Conservation (phyloP, 2,329 filamentous ascomycete genomes). For the Chrysoporthe deuterocubensis region DNA sequence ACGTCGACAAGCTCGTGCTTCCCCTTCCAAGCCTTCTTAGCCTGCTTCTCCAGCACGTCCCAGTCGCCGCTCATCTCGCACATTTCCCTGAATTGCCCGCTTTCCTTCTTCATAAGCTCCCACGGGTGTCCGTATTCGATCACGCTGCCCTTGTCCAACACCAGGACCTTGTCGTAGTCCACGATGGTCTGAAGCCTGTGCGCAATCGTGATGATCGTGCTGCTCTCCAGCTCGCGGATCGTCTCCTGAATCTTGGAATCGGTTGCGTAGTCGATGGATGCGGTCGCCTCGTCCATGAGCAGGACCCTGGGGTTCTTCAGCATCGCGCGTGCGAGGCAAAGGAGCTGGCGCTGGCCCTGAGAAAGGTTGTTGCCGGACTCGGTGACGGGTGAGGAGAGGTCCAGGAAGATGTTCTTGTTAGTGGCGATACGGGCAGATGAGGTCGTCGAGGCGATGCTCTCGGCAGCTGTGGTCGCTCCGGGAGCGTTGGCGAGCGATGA, state of each 20-base stretch:
- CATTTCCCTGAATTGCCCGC: slow-evolving; percentile 65
- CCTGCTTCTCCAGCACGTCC: slow-evolving; percentile 54
- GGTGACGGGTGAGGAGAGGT: slow-evolving; percentile 79
- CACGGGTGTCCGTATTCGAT: slow-evolving; percentile 92
- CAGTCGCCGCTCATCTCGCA: slow-evolving; percentile 67
- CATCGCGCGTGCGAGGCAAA: slow-evolving; percentile 90
- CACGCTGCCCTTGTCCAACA: slow-evolving; percentile 86
- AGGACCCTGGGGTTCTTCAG: slow-evolving; percentile 90
- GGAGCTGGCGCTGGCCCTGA: slow-evolving; percentile 91
- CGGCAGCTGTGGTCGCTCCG: slow-evolving; percentile 34
- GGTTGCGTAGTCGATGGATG: slow-evolving; percentile 95
- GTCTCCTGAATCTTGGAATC: slow-evolving; percentile 96
- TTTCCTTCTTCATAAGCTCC: slow-evolving; percentile 71
- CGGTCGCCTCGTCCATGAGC: slow-evolving; percentile 99
- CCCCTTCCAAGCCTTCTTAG: slow-evolving; percentile 55
- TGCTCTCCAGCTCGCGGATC: slow-evolving; percentile 80
- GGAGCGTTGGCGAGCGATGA: slow-evolving; percentile 27
- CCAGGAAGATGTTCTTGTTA: slow-evolving; percentile 95
- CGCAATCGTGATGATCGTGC: slow-evolving; percentile 95
- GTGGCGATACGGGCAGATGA: slow-evolving; percentile 52
- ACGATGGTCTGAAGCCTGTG: slow-evolving; percentile 96
- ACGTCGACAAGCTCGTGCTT: slow-evolving; percentile 45
- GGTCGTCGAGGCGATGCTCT: slow-evolving; percentile 23
- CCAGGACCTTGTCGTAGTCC: slow-evolving; percentile 96
- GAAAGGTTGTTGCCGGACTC: slow-evolving; percentile 95